A percentile compares a stretch with the other conserved stretches of the same genome.
phyloP scores from a whole-genome alignment of 2,329 filamentous ascomycete genomes.

The Amesomyces nigricolor region DNA sequence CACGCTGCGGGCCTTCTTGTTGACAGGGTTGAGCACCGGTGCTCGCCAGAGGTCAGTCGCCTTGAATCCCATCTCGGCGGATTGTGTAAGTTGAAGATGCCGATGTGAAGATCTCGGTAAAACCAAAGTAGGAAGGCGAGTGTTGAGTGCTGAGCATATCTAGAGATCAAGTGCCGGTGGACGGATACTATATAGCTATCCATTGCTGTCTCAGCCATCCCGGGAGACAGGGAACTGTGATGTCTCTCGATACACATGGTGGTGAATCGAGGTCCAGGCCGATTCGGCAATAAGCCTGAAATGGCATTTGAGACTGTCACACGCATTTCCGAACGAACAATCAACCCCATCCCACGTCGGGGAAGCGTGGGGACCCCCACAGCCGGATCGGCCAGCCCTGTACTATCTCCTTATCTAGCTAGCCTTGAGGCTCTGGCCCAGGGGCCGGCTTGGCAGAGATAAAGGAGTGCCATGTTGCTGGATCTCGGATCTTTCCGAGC shows the following conservation, averaged over 20 bases:
- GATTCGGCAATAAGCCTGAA: not conserved
- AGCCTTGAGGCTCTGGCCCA: constrained; percentile 10
- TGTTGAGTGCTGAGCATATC: not conserved
- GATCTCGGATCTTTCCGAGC: constrained; percentile 1
- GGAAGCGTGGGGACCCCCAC: constrained; percentile 10
- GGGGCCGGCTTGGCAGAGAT: constrained; percentile 16
- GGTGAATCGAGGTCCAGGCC: not conserved
- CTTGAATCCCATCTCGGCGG: constrained; percentile 17
- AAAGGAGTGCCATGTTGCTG: not conserved
- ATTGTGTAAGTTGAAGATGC: not conserved
- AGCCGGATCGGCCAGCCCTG: constrained; percentile 4
- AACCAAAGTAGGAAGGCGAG: not conserved
- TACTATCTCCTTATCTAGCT: constrained; percentile 15
- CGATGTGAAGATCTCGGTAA: not conserved
- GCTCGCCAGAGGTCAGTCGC: constrained; percentile 17
- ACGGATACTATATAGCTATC: constrained; percentile 1
- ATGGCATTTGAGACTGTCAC: not conserved
- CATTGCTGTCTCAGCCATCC: not conserved
- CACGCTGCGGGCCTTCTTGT: constrained; percentile 73
- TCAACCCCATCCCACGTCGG: constrained; percentile 3
- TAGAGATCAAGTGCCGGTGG: not conserved
- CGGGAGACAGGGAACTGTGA: not conserved
- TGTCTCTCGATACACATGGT: not conserved
- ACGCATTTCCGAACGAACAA: constrained; percentile 1
- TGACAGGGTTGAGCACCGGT: constrained; percentile 65